These are phyloP conservation scores for Rhizophora apiculata DNA, from an alignment of 345 rosid genomes.

Conservation along the genomic window DNA sequence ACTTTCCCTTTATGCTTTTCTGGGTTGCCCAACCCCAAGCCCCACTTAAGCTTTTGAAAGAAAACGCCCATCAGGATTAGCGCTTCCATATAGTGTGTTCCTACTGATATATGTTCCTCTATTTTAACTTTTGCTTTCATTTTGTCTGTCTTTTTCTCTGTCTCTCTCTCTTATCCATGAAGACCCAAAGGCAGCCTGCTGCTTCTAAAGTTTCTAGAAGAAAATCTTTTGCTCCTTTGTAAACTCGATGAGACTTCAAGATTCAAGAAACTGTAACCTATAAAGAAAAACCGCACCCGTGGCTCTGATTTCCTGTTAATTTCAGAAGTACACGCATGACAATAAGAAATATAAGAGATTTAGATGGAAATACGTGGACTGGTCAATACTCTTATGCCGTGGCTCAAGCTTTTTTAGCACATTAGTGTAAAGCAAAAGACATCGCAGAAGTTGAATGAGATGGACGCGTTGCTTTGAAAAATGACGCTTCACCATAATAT, in stretches of 20 bases:
- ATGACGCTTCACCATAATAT: slow-evolving; percentile 11
- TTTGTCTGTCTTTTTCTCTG: not conserved
- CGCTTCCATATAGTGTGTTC: slow-evolving; percentile 12
- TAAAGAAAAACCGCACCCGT: not conserved
- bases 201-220: not conserved
- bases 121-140: not conserved
- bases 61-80: slow-evolving; percentile 8
- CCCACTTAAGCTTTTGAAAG: slow-evolving; percentile 21
- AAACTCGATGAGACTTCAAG: no score
- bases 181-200: not conserved
- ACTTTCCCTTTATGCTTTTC: slow-evolving; percentile 40
- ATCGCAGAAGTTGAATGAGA: not conserved
- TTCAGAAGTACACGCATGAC: not conserved
- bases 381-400: not conserved
- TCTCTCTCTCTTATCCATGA: slow-evolving; percentile 26
- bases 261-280: slow-evolving; percentile 13
- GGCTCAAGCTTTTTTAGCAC: slow-evolving; percentile 8
- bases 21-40: slow-evolving; percentile 24
- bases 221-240: no score
- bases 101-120: not conserved
- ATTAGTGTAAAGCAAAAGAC: slow-evolving; percentile 25
- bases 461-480: slow-evolving; percentile 25
- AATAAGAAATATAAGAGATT: not conserved
- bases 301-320: no score
- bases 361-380: not conserved